A percentile compares a stretch with the other conserved stretches of the same genome.
phyloP scores from a whole-genome alignment of 1,139 yeast genomes.

The Yamadazyma spencermartinsiae region DNA sequence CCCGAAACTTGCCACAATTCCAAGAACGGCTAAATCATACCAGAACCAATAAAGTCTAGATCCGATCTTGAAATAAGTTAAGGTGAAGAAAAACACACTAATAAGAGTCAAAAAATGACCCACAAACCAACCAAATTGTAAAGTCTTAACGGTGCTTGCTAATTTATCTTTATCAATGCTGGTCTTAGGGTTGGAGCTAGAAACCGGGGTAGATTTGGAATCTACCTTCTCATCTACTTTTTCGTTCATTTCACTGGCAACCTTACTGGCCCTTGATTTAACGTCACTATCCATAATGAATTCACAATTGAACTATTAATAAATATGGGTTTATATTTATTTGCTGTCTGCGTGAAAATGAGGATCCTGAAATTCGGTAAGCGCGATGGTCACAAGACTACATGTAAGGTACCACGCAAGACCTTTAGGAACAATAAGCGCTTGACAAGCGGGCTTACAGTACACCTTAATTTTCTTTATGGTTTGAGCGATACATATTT shows the following conservation, averaged over 20 bases:
- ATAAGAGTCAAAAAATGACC: conserved; percentile 72
- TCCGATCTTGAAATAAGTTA: conserved; percentile 40
- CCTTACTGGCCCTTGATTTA: not conserved
- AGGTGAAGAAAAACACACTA: conserved; percentile 52
- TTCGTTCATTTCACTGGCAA: not conserved
- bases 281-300: conserved; percentile 7
- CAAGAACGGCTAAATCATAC: conserved; percentile 63
- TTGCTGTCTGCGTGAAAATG: not conserved
- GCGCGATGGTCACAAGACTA: not conserved
- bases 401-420: not conserved
- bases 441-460: too few species aligned
- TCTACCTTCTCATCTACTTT: not conserved
- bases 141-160: conserved; percentile 27
- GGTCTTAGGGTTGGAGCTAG: conserved; percentile 2
- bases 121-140: conserved; percentile 63
- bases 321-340: not conserved
- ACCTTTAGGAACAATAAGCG: not conserved
- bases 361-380: not conserved
- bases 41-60: conserved; percentile 34
- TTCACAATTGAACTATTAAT: conserved; percentile 1
- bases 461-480: too few species aligned
- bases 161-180: conserved; percentile 17
- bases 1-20: conserved; percentile 74
- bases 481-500: too few species aligned
- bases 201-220: not conserved